phyloP scores from a whole-genome alignment of 768 basidiomycete species.

The Dioszegia hungarica region DNA sequence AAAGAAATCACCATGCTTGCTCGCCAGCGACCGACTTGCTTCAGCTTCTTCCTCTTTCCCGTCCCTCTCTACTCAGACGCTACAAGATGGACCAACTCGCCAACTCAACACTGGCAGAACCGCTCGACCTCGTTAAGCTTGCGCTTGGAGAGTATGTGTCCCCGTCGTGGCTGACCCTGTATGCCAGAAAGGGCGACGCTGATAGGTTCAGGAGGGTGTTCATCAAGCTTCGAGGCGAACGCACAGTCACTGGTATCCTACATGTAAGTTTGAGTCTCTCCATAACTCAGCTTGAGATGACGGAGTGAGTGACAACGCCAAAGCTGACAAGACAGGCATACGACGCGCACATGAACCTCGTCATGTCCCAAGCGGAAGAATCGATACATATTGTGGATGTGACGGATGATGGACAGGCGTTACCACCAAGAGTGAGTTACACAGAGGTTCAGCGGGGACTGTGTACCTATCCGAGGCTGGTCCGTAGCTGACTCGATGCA shows the following conservation, averaged over 20 bases:
- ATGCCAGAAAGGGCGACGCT: neutral
- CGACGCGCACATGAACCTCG: slow-evolving; percentile 99
- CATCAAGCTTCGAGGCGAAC: slow-evolving; percentile 91
- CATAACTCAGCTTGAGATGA: slow-evolving; percentile 9
- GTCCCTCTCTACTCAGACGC: too few species aligned
- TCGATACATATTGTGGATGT: slow-evolving; percentile 92
- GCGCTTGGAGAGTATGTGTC: slow-evolving; percentile 79
- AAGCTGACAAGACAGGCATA: slow-evolving; percentile 66
- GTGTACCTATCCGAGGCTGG: too few species aligned
- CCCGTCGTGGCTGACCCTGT: too few species aligned
- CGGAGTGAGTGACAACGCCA: neutral
- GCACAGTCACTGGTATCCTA: slow-evolving; percentile 82
- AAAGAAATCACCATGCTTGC: too few species aligned
- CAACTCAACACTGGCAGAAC: slow-evolving; percentile 56
- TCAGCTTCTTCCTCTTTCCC: too few species aligned
- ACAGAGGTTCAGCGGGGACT: neutral
- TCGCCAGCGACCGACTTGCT: too few species aligned
- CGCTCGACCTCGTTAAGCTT: slow-evolving; percentile 92
- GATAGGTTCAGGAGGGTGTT: slow-evolving; percentile 63
- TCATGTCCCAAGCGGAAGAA: slow-evolving; percentile 95
- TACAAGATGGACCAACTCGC: slow-evolving; percentile 43
- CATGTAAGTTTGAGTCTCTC: slow-evolving; percentile 60
- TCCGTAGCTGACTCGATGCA: slow-evolving; percentile 8
- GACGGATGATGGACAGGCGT: slow-evolving; percentile 57
- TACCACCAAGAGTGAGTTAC: slow-evolving; percentile 50